phyloP scores from a whole-genome alignment of 805 yeast species.

The Wickerhamomyces sydowiorum region DNA sequence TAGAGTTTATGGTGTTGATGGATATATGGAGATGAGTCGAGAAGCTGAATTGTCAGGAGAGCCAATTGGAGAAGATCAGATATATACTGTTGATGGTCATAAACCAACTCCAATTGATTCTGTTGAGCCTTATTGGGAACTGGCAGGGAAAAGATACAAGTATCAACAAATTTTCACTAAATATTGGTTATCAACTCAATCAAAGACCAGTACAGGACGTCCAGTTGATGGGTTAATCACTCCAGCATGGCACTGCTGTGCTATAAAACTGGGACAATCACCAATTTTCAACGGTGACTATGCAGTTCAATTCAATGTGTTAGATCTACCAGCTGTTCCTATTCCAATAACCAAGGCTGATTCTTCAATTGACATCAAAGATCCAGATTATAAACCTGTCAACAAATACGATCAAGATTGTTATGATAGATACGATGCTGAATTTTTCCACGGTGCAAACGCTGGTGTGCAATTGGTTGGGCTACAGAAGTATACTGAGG shows the following conservation, averaged over 20 bases:
- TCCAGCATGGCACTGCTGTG: slow-evolving; percentile 29
- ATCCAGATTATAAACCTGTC: slow-evolving; percentile 23
- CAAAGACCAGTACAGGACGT: slow-evolving; percentile 23
- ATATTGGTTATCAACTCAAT: slow-evolving; percentile 29
- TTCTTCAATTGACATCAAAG: slow-evolving; percentile 28
- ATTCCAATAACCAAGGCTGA: slow-evolving; percentile 57
- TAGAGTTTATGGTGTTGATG: slow-evolving; percentile 38
- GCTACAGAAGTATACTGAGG: background rate
- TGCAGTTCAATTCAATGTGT: slow-evolving; percentile 47
- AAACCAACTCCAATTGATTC: slow-evolving; percentile 1
- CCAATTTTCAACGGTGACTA: slow-evolving; percentile 37
- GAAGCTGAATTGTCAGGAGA: background rate
- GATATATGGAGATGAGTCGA: slow-evolving; percentile 18
- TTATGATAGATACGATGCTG: slow-evolving; percentile 43
- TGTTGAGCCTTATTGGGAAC: slow-evolving; percentile 28
- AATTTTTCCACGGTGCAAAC: slow-evolving; percentile 52
- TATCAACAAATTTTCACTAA: slow-evolving; percentile 27
- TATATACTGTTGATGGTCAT: slow-evolving; percentile 11
- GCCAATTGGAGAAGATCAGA: background rate
- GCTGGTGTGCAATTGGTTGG: slow-evolving; percentile 63
- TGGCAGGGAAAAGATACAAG: slow-evolving; percentile 25
- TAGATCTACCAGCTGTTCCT: slow-evolving; percentile 52
- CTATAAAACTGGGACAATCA: slow-evolving; percentile 32
- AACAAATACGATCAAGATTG: slow-evolving; percentile 40
- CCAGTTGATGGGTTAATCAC: slow-evolving; percentile 38